Evolutionary conservation across 1,284 basidiomycete genomes (phyloP).

Genomic region (Puccinia horiana): DNA sequence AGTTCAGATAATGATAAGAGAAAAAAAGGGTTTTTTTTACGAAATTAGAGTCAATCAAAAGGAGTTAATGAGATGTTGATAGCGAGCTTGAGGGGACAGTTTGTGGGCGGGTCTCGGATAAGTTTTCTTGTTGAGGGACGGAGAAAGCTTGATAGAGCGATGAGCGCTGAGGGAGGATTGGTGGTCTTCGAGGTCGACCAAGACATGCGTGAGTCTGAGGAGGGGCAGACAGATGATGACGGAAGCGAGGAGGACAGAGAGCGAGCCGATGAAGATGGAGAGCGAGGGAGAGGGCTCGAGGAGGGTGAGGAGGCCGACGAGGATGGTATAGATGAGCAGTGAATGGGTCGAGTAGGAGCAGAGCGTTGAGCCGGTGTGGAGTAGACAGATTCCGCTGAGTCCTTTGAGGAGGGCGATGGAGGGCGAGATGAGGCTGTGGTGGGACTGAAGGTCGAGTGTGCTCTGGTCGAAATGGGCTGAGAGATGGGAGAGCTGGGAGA

Average conservation of each 20-base stretch:
- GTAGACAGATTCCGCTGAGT: not conserved
- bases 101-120: not conserved
- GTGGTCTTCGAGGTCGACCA: conserved; percentile 9
- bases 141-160: not conserved
- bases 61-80: not conserved
- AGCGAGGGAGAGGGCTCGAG: not conserved
- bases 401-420: not conserved
- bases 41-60: too few species aligned
- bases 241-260: not conserved
- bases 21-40: too few species aligned
- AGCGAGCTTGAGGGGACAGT: not conserved
- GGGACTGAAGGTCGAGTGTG: not conserved
- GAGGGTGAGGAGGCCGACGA: not conserved
- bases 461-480: not conserved
- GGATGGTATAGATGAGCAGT: not conserved
- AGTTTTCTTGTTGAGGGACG: not conserved
- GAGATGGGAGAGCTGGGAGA: not conserved
- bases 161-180: not conserved
- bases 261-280: not conserved
- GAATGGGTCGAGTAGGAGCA: not conserved
- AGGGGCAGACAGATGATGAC: not conserved
- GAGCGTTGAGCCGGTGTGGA: not conserved
- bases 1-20: too few species aligned
- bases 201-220: conserved; percentile 7
- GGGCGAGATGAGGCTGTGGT: not conserved